Percentiles rank a stretch among this genome's conserved stretches.
Conservation (phyloP, 2,329 filamentous ascomycete genomes). For the Ampelomyces quisqualis region DNA sequence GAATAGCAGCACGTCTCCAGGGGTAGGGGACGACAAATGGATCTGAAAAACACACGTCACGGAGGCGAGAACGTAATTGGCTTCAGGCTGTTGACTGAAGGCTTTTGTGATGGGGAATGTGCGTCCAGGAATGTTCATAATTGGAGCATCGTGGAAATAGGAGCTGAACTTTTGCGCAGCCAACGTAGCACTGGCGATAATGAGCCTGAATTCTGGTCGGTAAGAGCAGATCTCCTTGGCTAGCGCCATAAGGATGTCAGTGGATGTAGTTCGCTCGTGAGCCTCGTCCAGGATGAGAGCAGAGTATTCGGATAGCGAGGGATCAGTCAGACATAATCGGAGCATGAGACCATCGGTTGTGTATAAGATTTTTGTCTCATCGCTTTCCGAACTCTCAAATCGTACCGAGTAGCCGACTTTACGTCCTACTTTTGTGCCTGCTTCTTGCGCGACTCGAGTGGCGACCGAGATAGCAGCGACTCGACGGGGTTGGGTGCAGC, state of each 20-base stretch:
- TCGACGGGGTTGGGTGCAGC: constrained; percentile 89
- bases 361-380: constrained; percentile 90
- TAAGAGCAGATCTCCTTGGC: constrained; percentile 85
- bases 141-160: constrained; percentile 90
- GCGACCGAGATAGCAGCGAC: constrained; percentile 98
- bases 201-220: constrained; percentile 79
- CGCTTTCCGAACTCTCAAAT: constrained; percentile 83
- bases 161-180: constrained; percentile 88
- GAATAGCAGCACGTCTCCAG: constrained; percentile 90
- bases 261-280: constrained; percentile 88
- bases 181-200: constrained; percentile 94
- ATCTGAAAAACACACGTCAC: constrained; percentile 96
- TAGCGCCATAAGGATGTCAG: constrained; percentile 84
- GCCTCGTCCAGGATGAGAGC: constrained; percentile 97
- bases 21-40: constrained; percentile 68
- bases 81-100: constrained; percentile 86
- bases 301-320: constrained; percentile 77
- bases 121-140: constrained; percentile 91
- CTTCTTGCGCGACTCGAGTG: constrained; percentile 92
- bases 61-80: constrained; percentile 87
- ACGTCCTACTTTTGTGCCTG: constrained; percentile 83
- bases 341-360: constrained; percentile 97
- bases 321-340: constrained; percentile 85
- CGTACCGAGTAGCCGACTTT: constrained; percentile 94
- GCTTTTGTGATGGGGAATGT: constrained; percentile 88